These are phyloP conservation scores for Sphaerostilbella broomeana DNA, from an alignment of 2,329 filamentous ascomycete genomes.

Conservation along the genomic window DNA sequence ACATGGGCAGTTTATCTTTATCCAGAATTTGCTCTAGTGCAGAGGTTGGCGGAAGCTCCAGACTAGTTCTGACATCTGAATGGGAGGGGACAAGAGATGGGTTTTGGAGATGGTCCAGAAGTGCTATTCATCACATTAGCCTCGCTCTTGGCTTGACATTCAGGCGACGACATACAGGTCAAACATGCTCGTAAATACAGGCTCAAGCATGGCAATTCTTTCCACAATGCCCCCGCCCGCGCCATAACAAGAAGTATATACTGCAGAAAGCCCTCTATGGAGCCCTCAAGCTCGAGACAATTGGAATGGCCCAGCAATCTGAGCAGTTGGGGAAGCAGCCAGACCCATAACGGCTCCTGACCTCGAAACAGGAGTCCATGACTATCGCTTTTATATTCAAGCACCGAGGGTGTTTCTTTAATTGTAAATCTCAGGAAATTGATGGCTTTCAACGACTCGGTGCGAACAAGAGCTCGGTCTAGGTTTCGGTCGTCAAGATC, in stretches of 20 bases:
- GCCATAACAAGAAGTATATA: conserved; percentile 41
- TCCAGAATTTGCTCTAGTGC: conserved; percentile 32
- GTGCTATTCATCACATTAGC: conserved; percentile 18
- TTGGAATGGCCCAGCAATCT: conserved; percentile 48
- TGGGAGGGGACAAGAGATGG: conserved; percentile 21
- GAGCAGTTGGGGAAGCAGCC: conserved; percentile 55
- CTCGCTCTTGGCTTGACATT: neutral
- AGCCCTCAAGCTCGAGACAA: conserved; percentile 40
- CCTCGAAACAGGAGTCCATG: conserved; percentile 46
- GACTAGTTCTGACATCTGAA: conserved; percentile 21
- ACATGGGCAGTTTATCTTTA: conserved; percentile 17
- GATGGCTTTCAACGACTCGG: conserved; percentile 64
- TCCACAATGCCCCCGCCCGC: conserved; percentile 42
- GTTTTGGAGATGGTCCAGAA: conserved; percentile 30
- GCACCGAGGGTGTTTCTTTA: conserved; percentile 64
- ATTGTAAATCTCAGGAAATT: conserved; percentile 71
- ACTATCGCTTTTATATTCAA: conserved; percentile 40
- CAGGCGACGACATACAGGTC: conserved; percentile 33
- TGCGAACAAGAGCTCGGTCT: conserved; percentile 45
- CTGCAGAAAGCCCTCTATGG: conserved; percentile 48
- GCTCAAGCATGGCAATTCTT: conserved; percentile 35
- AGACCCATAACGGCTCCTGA: conserved; percentile 57
- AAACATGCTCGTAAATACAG: conserved; percentile 45
- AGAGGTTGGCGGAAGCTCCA: conserved; percentile 34
- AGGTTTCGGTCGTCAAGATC: conserved; percentile 63